These are phyloP conservation scores for Candida odintsovae DNA, from an alignment of 805 yeast species.

Conservation along the genomic window DNA sequence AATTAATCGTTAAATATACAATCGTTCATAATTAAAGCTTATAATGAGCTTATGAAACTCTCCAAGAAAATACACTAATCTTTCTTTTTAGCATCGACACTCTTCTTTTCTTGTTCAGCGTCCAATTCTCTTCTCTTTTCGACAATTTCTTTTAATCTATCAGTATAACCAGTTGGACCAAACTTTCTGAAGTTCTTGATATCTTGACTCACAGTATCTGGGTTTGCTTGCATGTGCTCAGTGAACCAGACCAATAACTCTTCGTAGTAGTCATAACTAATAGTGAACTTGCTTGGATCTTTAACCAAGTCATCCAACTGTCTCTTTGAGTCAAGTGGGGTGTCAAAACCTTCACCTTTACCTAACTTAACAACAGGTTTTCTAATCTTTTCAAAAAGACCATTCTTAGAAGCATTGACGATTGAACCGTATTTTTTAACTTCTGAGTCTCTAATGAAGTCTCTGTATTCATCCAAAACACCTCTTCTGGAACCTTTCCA, in stretches of 20 bases:
- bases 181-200: slow-evolving; percentile 61
- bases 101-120: slow-evolving; percentile 1
- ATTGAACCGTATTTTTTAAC: slow-evolving; percentile 69
- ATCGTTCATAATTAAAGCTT: too few relatives aligned
- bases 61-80: slow-evolving; percentile 3
- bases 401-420: slow-evolving; percentile 69
- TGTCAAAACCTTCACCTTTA: slow-evolving; percentile 78
- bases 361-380: slow-evolving; percentile 56
- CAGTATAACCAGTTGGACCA: slow-evolving; percentile 53
- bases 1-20: neutral
- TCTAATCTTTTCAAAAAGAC: slow-evolving; percentile 55
- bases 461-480: slow-evolving; percentile 63
- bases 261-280: slow-evolving; percentile 50
- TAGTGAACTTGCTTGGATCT: slow-evolving; percentile 40
- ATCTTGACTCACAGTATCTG: slow-evolving; percentile 33
- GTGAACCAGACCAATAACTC: slow-evolving; percentile 39
- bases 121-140: slow-evolving; percentile 14
- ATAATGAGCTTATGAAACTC: neutral
- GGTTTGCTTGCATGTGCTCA: slow-evolving; percentile 32
- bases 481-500: slow-evolving; percentile 93
- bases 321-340: slow-evolving; percentile 37
- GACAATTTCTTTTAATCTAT: slow-evolving; percentile 30
- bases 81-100: slow-evolving; percentile 8
- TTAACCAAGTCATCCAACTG: slow-evolving; percentile 34
- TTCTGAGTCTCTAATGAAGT: slow-evolving; percentile 56